Conservation (phyloP, 208 protist genomes). For the Trypanosoma congolense region DNA sequence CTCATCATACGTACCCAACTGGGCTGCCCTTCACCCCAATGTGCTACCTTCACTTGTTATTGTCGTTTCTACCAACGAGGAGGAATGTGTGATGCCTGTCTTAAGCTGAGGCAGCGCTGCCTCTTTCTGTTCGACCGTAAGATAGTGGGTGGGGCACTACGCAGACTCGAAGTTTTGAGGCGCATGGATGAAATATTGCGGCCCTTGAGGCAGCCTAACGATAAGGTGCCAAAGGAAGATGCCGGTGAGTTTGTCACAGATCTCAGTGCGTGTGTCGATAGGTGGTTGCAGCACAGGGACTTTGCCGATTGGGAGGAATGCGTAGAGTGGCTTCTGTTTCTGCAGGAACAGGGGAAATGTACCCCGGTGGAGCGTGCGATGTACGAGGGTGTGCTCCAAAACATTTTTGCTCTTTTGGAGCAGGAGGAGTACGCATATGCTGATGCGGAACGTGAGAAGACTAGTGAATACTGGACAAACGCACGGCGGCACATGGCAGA, state of each 20-base stretch:
- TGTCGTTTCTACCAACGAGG: background rate
- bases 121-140: constrained; percentile 54
- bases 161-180: background rate
- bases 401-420: constrained; percentile 11
- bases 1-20: no score
- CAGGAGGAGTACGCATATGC: constrained; percentile 11
- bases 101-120: constrained; percentile 31
- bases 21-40: no score
- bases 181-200: constrained; percentile 4
- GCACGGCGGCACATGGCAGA: background rate
- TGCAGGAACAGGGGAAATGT: constrained; percentile 21
- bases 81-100: background rate
- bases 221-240: background rate
- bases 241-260: background rate
- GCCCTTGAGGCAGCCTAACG: background rate
- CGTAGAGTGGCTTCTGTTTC: constrained; percentile 41
- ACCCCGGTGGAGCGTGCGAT: background rate
- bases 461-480: background rate
- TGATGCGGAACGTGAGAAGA: background rate
- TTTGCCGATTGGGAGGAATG: constrained; percentile 40
- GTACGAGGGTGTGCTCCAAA: background rate
- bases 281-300: constrained; percentile 5
- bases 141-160: constrained; percentile 21
- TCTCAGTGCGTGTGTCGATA: background rate
- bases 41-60: no score